These are phyloP conservation scores for Auricularia heimuer DNA, from an alignment of 768 basidiomycete genomes.

Conservation along the genomic window DNA sequence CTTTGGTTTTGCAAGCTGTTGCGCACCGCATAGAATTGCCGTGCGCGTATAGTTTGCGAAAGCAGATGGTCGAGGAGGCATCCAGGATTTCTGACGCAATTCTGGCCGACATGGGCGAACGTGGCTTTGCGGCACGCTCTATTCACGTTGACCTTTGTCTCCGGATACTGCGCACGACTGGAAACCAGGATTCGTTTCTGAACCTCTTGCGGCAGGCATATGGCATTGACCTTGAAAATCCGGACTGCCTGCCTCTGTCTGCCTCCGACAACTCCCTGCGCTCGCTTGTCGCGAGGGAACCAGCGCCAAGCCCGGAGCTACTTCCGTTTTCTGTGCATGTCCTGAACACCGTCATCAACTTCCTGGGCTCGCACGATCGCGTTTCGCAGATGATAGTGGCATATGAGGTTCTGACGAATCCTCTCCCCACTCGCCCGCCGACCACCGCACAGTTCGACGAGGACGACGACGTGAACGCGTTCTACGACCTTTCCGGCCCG, in stretches of 20 bases:
- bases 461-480: constrained; percentile 42
- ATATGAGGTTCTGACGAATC: constrained; percentile 71
- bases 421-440: constrained; percentile 40
- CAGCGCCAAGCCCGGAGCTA: constrained; percentile 11
- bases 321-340: constrained; percentile 52
- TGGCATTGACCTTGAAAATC: constrained; percentile 66
- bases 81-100: constrained; percentile 39
- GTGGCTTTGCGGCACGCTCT: constrained; percentile 40
- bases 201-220: constrained; percentile 57
- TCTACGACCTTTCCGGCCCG: constrained; percentile 11
- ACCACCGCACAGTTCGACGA: constrained; percentile 49
- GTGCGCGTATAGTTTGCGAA: constrained; percentile 28
- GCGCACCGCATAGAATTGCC: constrained; percentile 59
- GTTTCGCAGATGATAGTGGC: constrained; percentile 61
- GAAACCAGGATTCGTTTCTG: constrained; percentile 47
- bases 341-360: constrained; percentile 64
- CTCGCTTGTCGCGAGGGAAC: not conserved
- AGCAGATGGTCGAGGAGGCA: constrained; percentile 31
- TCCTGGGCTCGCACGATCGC: constrained; percentile 50
- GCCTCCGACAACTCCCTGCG: not conserved
- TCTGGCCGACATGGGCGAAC: constrained; percentile 44
- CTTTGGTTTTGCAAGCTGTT: constrained; percentile 57
- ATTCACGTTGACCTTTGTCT: constrained; percentile 56
- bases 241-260: constrained; percentile 50
- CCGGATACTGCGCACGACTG: constrained; percentile 58